Percentiles rank a stretch among this genome's conserved stretches.
phyloP scores from a whole-genome alignment of 2,329 filamentous ascomycete species.

The Paecilomyces fulvus region DNA sequence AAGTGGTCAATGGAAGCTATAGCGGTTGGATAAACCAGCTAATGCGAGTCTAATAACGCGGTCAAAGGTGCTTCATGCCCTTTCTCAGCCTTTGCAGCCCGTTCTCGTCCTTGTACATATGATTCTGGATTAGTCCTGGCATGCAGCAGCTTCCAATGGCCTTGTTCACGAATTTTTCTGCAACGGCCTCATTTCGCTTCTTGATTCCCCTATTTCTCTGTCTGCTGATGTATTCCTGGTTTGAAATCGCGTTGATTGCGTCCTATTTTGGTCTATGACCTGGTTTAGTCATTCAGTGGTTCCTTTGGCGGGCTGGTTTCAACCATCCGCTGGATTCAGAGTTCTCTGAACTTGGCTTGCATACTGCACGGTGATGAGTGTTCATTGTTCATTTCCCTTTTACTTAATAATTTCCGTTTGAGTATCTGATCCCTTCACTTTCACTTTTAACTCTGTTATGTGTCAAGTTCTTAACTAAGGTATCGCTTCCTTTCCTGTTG shows the following conservation, averaged over 20 bases:
- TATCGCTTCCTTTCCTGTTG: neutral
- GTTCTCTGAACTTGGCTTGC: neutral
- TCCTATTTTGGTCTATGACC: neutral
- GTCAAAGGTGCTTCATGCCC: constrained; percentile 11
- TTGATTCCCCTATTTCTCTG: constrained; percentile 3
- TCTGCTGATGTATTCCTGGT: neutral
- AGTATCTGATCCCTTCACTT: neutral
- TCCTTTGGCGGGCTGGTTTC: neutral
- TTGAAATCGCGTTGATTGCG: neutral
- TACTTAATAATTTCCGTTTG: neutral
- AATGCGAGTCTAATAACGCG: constrained; percentile 15
- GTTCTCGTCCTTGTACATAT: constrained; percentile 14
- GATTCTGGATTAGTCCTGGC: neutral
- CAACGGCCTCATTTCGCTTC: constrained; percentile 4
- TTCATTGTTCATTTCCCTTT: neutral
- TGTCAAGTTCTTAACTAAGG: neutral
- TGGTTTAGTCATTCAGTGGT: neutral
- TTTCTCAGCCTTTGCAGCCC: constrained; percentile 3
- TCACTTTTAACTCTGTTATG: neutral
- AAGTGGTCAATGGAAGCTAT: constrained; percentile 8
- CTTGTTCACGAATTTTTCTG: constrained; percentile 3
- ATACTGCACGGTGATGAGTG: neutral
- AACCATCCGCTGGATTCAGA: neutral
- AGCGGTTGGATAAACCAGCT: constrained; percentile 8
- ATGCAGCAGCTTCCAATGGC: constrained; percentile 1